phyloP scores from a whole-genome alignment of 176 grass and related monocot species.

The Avena sativa region DNA sequence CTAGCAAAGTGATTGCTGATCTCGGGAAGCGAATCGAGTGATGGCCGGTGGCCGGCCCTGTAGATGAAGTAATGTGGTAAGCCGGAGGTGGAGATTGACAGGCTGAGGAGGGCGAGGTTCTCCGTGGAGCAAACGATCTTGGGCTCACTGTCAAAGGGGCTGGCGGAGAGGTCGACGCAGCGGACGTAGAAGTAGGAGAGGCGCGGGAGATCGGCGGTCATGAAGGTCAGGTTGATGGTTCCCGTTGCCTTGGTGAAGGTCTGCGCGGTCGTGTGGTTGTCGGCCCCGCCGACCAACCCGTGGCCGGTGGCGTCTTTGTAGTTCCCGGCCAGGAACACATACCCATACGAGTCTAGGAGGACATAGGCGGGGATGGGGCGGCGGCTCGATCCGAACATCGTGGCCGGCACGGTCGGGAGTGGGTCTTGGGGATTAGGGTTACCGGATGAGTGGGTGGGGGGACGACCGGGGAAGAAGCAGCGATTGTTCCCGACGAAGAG shows the following conservation, averaged over 20 bases:
- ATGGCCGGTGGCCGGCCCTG: background rate
- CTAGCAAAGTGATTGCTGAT: background rate
- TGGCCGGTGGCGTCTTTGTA: background rate
- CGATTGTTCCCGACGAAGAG: too few species aligned
- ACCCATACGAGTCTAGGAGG: background rate
- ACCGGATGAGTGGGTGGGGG: background rate
- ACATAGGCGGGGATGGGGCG: background rate
- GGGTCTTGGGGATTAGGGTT: background rate
- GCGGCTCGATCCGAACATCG: background rate
- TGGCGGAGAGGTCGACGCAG: background rate
- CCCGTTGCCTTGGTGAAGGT: background rate
- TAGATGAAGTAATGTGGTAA: background rate
- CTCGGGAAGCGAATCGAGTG: background rate
- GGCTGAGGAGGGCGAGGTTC: background rate
- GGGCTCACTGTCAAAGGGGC: background rate
- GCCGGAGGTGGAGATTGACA: background rate
- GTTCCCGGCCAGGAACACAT: background rate
- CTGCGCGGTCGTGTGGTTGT: background rate
- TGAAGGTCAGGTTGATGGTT: background rate
- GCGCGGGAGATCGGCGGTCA: background rate
- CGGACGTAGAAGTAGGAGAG: constrained; percentile 15
- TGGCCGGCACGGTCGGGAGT: background rate
- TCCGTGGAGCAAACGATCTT: background rate
- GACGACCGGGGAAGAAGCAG: too few species aligned
- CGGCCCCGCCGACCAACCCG: background rate